Percentiles rank a stretch among this genome's conserved stretches.
phyloP scores from a whole-genome alignment of 441 rosid species.

The Sinapis alba region DNA sequence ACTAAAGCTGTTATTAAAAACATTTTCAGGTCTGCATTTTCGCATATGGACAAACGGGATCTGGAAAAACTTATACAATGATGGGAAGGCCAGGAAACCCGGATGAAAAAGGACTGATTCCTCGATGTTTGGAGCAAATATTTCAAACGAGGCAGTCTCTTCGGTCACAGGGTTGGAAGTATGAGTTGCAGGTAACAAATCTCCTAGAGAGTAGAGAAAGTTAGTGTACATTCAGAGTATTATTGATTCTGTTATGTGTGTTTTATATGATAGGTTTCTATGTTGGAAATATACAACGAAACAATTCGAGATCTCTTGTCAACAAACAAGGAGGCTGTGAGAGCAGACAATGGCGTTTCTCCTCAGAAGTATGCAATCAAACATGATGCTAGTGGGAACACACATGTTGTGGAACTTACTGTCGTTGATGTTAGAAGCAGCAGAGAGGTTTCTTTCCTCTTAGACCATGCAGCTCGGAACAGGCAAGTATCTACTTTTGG shows the following conservation, averaged over 20 bases:
- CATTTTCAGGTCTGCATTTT: slow-evolving; percentile 84
- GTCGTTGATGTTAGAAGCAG: slow-evolving; percentile 83
- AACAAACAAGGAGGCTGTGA: slow-evolving; percentile 50
- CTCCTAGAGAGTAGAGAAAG: not conserved
- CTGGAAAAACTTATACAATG: slow-evolving; percentile 98
- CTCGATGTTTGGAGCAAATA: slow-evolving; percentile 89
- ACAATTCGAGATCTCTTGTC: slow-evolving; percentile 86
- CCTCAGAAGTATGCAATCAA: slow-evolving; percentile 85
- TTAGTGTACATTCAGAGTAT: not conserved
- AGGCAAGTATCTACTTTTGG: slow-evolving; percentile 47
- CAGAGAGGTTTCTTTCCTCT: slow-evolving; percentile 72
- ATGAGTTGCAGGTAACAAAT: slow-evolving; percentile 77
- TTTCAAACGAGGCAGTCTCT: slow-evolving; percentile 87
- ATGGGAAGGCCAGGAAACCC: slow-evolving; percentile 84
- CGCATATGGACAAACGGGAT: slow-evolving; percentile 98
- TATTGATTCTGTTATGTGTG: slow-evolving; percentile 6
- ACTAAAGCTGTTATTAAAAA: slow-evolving; percentile 2
- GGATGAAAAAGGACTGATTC: slow-evolving; percentile 89
- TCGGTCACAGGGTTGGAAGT: slow-evolving; percentile 91
- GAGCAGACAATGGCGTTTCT: slow-evolving; percentile 55
- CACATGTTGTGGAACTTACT: slow-evolving; percentile 83
- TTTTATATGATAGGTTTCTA: slow-evolving; percentile 70
- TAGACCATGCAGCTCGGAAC: slow-evolving; percentile 85
- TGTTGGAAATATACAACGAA: slow-evolving; percentile 98
- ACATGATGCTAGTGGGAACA: slow-evolving; percentile 87